Evolutionary conservation across 2,329 filamentous ascomycete species (phyloP).

Genomic region (Sporothrix dimorphospora): DNA sequence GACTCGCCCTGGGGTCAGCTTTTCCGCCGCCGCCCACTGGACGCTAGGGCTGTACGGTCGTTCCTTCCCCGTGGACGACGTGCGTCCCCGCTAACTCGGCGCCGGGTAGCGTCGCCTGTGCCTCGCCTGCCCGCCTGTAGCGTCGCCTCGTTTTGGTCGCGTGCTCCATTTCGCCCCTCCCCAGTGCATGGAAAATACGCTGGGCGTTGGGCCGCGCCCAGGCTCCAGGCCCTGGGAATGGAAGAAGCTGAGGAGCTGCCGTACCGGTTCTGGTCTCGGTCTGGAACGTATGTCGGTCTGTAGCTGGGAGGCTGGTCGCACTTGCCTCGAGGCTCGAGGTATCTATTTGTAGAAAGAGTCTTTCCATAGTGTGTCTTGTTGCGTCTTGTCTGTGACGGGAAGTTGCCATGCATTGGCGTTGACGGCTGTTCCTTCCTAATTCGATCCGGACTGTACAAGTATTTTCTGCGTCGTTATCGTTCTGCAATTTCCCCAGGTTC

Average conservation of each 20-base stretch:
- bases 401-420: background rate
- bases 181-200: background rate
- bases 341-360: background rate
- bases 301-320: background rate
- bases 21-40: background rate
- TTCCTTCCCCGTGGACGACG: constrained; percentile 12
- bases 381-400: background rate
- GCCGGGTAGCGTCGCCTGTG: background rate
- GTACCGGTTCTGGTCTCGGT: background rate
- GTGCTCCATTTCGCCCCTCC: constrained; percentile 19
- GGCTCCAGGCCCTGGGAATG: background rate
- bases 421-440: background rate
- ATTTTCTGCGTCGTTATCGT: background rate
- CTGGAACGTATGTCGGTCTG: background rate
- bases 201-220: constrained; percentile 9
- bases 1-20: background rate
- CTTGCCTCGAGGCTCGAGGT: no score
- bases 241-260: background rate
- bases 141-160: constrained; percentile 17
- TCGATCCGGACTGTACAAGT: background rate
- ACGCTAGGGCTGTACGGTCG: background rate
- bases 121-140: background rate
- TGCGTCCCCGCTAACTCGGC: constrained; percentile 4
- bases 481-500: background rate
- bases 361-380: background rate